Percentiles rank a stretch among this genome's conserved stretches.
These are phyloP conservation scores for Colletotrichum viniferum DNA, from an alignment of 2,329 filamentous ascomycete genomes.

Conservation along the genomic window DNA sequence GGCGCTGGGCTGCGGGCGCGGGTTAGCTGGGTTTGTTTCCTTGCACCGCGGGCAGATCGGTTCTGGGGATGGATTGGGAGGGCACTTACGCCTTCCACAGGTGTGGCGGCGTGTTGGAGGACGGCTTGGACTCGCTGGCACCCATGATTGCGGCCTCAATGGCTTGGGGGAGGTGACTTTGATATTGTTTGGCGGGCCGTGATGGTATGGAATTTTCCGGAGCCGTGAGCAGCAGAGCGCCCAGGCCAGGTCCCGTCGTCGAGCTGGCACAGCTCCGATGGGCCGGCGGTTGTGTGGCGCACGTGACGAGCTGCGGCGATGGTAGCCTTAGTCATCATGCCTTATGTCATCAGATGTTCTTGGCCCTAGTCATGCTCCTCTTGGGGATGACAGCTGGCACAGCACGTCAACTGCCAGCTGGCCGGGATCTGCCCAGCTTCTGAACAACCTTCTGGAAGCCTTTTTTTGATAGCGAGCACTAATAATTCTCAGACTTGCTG, in stretches of 20 bases:
- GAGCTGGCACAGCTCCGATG: slow-evolving; percentile 21
- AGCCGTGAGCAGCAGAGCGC: not conserved
- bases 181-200: slow-evolving; percentile 14
- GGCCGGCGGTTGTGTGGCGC: not conserved
- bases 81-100: slow-evolving; percentile 61
- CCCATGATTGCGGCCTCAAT: slow-evolving; percentile 53
- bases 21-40: slow-evolving; percentile 1
- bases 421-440: not conserved
- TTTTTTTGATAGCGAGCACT: slow-evolving; percentile 1
- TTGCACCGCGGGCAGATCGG: not conserved
- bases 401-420: not conserved
- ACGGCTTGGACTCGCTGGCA: slow-evolving; percentile 60
- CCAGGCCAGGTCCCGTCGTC: slow-evolving; percentile 7
- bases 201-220: slow-evolving; percentile 25
- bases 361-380: not conserved
- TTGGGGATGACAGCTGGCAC: not conserved
- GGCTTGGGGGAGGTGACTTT: slow-evolving; percentile 18
- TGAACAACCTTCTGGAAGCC: not conserved
- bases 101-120: slow-evolving; percentile 42
- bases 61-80: not conserved
- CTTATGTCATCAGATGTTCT: not conserved
- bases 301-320: not conserved
- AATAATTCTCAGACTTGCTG: not conserved
- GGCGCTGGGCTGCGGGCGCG: slow-evolving; percentile 43
- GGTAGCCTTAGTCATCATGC: not conserved